Evolutionary conservation across 1,284 basidiomycete species (phyloP).

Genomic region (Jaminaea rosea): DNA sequence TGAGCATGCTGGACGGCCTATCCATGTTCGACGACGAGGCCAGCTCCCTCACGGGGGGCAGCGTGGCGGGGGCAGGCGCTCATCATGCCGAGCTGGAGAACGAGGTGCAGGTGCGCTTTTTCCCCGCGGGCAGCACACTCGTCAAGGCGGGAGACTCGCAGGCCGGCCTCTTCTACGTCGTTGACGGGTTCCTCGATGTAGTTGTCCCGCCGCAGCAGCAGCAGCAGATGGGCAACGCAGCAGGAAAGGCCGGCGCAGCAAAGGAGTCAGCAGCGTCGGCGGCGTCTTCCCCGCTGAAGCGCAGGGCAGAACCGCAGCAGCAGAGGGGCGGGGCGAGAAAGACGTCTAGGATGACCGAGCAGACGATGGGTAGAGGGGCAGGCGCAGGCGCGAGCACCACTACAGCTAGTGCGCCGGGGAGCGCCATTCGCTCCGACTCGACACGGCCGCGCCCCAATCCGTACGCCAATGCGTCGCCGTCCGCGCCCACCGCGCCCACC

Average conservation of each 20-base stretch:
- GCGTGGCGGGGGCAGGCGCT: constrained; percentile 13
- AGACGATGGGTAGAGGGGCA: no score
- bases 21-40: constrained; percentile 22
- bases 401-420: neutral
- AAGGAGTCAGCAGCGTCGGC: neutral
- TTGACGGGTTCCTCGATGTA: constrained; percentile 93
- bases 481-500: neutral
- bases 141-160: constrained; percentile 83
- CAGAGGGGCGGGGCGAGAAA: no score
- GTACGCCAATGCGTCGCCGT: neutral
- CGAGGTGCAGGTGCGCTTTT: constrained; percentile 90
- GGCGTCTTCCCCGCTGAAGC: no score
- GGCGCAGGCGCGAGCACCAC: neutral
- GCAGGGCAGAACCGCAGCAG: no score
- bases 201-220: constrained; percentile 58
- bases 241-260: neutral
- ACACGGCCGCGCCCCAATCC: no score
- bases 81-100: constrained; percentile 64
- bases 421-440: no score
- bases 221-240: neutral
- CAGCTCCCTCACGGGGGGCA: constrained; percentile 21
- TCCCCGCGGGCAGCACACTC: constrained; percentile 72
- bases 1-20: constrained; percentile 58
- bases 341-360: no score
- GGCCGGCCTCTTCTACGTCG: constrained; percentile 91